Evolutionary conservation across 2,329 filamentous ascomycete species (phyloP), one percentile per base, ranked within the genome.

Genomic region (Rhinocladiella mackenziei): DNA sequence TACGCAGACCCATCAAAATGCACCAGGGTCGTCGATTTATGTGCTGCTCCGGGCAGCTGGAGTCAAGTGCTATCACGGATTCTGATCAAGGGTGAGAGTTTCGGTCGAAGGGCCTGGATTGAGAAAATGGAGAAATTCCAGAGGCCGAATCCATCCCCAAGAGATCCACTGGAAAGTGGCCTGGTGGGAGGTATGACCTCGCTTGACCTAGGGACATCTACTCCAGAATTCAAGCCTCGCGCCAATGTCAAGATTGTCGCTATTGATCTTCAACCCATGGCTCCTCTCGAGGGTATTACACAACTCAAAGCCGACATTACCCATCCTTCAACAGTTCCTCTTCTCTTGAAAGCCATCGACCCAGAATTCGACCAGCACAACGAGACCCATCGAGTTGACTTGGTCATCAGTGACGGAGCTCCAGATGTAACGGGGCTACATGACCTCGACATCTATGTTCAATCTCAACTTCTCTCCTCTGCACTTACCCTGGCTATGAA

Each of bases 371-470:
- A 63, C 14, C 63, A 65, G 3, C 63, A 58, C 43, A 71, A 65
- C 48, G 62, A 68, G 29, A 57, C 67, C 1, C 80, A 88, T 36
- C 86, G 84, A 0, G 91, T 97, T 10, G 92, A 98, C 61, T 77
- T 98, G 1, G 91, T 98, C 17, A 79, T 98, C 51, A 95, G 88
- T 45, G 92, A 98, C 59, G 92, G 92, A 40, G 92, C 92, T 0
- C 92, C 92, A 1, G 92, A 98, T 60, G 92, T 98, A 9, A 98
- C 92, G 0, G 92, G 92, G 14, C 76, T 98, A 1, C 92, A 98
- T 65, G 92, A 98, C 64, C 79, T 98, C 25, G 92, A 98, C 66
- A 97, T 97, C 56, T 98, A 98, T 67, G 86, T 98, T 13, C 92
- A 98, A 68, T 89, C 86, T 6, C 92, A 97, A 67, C 77, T 98